phyloP scores from a whole-genome alignment of 495 filamentous ascomycete genomes.

The Aspergillus wentii region DNA sequence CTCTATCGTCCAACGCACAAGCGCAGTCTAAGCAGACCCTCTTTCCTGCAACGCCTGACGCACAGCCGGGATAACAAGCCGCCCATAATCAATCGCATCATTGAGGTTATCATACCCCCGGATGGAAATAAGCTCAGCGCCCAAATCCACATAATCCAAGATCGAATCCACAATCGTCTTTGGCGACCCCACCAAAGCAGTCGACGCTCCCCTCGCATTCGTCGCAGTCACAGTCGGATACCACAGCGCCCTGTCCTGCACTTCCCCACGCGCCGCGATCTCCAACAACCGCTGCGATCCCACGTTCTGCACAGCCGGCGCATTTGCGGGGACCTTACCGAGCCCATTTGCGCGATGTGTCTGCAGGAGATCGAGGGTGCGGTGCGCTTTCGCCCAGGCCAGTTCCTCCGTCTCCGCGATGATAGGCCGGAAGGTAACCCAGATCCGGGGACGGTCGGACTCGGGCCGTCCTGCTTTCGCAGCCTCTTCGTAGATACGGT shows the following conservation, averaged over 20 bases:
- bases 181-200: constrained; percentile 46
- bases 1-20: too few relatives aligned
- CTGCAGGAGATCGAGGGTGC: constrained; percentile 38
- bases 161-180: constrained; percentile 46
- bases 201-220: constrained; percentile 50
- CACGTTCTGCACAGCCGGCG: constrained; percentile 43
- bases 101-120: constrained; percentile 52
- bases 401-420: constrained; percentile 50
- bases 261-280: constrained; percentile 47
- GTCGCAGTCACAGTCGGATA: constrained; percentile 53
- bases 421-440: constrained; percentile 54
- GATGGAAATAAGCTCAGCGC: constrained; percentile 48
- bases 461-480: constrained; percentile 32
- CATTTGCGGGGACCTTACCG: constrained; percentile 20
- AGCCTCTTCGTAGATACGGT: constrained; percentile 47
- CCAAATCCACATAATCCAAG: constrained; percentile 49
- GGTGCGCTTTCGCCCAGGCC: constrained; percentile 48
- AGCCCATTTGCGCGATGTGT: constrained; percentile 24
- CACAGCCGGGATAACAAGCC: constrained; percentile 43
- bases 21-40: too few relatives aligned
- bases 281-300: constrained; percentile 49
- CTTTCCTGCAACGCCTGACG: constrained; percentile 32
- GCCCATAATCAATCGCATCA: constrained; percentile 50
- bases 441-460: constrained; percentile 44
- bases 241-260: constrained; percentile 52